A percentile compares a stretch with the other conserved stretches of the same genome.
Conservation (phyloP, 2,329 filamentous ascomycete species). For the Rachicladosporium sp. region DNA sequence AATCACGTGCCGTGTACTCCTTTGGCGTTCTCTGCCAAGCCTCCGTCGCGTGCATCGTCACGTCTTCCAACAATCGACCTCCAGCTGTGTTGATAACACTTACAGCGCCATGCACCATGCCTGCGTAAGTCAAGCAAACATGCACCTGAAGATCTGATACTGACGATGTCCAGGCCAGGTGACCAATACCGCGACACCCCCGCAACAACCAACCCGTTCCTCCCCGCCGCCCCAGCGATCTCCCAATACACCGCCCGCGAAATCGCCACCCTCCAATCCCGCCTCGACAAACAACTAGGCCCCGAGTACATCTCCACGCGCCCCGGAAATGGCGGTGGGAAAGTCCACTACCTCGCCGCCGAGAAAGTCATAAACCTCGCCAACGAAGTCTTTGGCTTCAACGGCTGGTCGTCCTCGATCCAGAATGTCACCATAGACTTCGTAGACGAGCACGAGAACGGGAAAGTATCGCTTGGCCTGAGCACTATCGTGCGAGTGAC, state of each 20-base stretch:
- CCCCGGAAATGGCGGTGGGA: slow-evolving; percentile 68
- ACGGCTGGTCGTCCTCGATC: slow-evolving; percentile 94
- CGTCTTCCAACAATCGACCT: too few relatives aligned
- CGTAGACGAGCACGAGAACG: slow-evolving; percentile 72
- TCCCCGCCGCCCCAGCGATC: slow-evolving; percentile 55
- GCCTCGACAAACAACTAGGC: slow-evolving; percentile 84
- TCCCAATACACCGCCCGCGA: slow-evolving; percentile 79
- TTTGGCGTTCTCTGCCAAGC: too few relatives aligned
- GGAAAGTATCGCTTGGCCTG: slow-evolving; percentile 71
- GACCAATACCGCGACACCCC: slow-evolving; percentile 27
- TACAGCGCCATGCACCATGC: too few relatives aligned
- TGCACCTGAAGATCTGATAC: too few relatives aligned
- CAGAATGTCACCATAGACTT: slow-evolving; percentile 92
- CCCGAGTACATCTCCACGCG: slow-evolving; percentile 91
- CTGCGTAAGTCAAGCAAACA: too few relatives aligned
- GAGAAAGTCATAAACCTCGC: slow-evolving; percentile 94
- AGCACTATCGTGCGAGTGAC: slow-evolving; percentile 87
- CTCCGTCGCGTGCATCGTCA: too few relatives aligned
- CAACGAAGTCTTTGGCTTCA: slow-evolving; percentile 93
- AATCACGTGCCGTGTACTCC: too few relatives aligned
- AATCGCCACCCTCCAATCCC: slow-evolving; percentile 74
- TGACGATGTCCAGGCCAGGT: slow-evolving; percentile 17
- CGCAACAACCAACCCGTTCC: slow-evolving; percentile 60
- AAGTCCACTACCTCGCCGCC: slow-evolving; percentile 87
- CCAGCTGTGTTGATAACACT: too few relatives aligned